phyloP scores from a whole-genome alignment of 148 eudicot species.

The Agrostemma githago region DNA sequence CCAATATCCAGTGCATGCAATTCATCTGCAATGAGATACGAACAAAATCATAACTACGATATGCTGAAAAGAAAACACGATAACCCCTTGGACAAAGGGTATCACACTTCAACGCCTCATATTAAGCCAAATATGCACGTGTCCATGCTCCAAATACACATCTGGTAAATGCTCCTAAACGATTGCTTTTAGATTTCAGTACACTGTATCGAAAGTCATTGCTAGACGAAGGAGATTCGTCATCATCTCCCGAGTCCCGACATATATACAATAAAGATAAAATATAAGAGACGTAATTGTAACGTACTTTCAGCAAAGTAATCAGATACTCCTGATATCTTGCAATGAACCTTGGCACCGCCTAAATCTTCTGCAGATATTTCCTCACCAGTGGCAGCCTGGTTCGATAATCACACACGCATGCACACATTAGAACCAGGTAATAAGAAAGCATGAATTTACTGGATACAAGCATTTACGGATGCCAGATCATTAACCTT shows the following conservation, averaged over 20 bases:
- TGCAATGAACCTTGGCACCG: slow-evolving; percentile 95
- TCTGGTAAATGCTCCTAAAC: not conserved
- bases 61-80: not conserved
- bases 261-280: not conserved
- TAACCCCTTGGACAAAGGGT: not conserved
- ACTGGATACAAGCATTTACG: slow-evolving; percentile 12
- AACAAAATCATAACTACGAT: no score
- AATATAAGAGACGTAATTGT: not conserved
- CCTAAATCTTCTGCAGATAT: slow-evolving; percentile 98
- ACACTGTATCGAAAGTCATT: not conserved
- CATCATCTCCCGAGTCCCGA: not conserved
- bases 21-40: slow-evolving; percentile 62
- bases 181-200: not conserved
- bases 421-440: not conserved
- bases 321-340: slow-evolving; percentile 95
- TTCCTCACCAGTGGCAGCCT: slow-evolving; percentile 99
- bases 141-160: not conserved
- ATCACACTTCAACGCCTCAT: no score
- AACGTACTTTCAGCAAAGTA: slow-evolving; percentile 82
- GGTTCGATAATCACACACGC: slow-evolving; percentile 16
- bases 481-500: slow-evolving; percentile 52
- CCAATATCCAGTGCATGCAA: slow-evolving; percentile 91
- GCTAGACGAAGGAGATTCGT: not conserved
- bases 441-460: not conserved
- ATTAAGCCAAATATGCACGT: no score